Percentiles rank a stretch among this genome's conserved stretches.
phyloP scores from a whole-genome alignment of 179 eudicot genomes.

The Nepenthes alata region DNA sequence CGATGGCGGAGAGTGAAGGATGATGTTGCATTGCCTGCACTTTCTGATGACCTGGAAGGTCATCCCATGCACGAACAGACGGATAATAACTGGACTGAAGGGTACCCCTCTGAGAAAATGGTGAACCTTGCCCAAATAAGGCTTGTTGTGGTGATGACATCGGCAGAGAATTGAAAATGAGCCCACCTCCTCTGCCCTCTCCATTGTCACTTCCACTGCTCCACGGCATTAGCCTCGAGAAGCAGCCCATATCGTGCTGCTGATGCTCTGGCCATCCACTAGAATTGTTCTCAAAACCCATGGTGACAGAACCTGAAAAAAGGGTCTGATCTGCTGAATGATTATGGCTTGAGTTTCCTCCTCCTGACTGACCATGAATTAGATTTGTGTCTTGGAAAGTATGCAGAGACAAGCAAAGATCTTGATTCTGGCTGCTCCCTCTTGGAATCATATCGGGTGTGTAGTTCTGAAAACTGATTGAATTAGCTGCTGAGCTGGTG shows the following conservation, averaged over 20 bases:
- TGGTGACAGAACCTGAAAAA: constrained; percentile 7
- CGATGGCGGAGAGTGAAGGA: constrained; percentile 10
- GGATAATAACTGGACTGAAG: constrained; percentile 50
- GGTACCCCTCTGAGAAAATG: constrained; percentile 39
- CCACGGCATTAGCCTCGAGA: constrained; percentile 26
- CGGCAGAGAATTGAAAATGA: constrained; percentile 18
- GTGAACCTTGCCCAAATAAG: constrained; percentile 15
- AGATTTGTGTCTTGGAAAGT: constrained; percentile 21
- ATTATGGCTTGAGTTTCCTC: constrained; percentile 3
- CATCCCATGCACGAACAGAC: constrained; percentile 20
- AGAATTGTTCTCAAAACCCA: constrained; percentile 15
- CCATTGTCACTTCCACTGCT: constrained; percentile 5
- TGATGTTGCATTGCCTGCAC: constrained; percentile 10
- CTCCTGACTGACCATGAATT: constrained; percentile 6
- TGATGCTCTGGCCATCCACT: constrained; percentile 14
- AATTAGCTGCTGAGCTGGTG: constrained; percentile 6
- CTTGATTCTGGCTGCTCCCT: constrained; percentile 13
- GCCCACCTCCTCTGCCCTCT: constrained; percentile 15
- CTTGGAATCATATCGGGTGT: constrained; percentile 24
- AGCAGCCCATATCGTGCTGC: constrained; percentile 18
- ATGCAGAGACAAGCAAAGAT: constrained; percentile 53
- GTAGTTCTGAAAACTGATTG: constrained; percentile 28
- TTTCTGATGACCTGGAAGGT: constrained; percentile 6
- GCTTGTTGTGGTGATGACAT: constrained; percentile 11
- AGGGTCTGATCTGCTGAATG: constrained; percentile 5